Evolutionary conservation across 2,329 filamentous ascomycete species (phyloP).

Genomic region (Arachnopeziza araneosa): DNA sequence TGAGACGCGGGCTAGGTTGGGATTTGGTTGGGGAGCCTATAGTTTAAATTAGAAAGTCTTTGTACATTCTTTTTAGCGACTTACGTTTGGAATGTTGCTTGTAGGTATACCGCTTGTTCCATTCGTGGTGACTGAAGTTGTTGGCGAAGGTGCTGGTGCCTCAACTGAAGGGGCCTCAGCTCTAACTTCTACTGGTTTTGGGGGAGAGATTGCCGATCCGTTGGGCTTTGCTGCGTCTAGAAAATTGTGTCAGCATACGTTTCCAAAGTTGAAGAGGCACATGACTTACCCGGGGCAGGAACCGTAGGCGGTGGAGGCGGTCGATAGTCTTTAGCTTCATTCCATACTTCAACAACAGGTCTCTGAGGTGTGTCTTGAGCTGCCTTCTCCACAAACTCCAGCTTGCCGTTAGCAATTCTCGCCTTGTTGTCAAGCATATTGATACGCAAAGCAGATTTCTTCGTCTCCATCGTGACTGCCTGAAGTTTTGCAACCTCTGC

Average conservation of each 20-base stretch:
- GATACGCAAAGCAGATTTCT: constrained; percentile 67
- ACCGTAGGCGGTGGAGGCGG: constrained; percentile 14
- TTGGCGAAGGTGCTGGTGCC: constrained; percentile 6
- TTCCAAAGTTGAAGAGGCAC: not conserved
- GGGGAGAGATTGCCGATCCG: constrained; percentile 10
- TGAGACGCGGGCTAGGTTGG: constrained; percentile 19
- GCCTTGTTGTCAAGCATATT: constrained; percentile 73
- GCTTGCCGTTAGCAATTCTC: constrained; percentile 60
- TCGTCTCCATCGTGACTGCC: constrained; percentile 66
- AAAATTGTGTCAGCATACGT: not conserved
- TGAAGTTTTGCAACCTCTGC: constrained; percentile 34
- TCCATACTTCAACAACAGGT: constrained; percentile 83
- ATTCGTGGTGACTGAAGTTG: constrained; percentile 13
- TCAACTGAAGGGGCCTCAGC: constrained; percentile 11
- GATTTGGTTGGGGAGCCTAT: constrained; percentile 19
- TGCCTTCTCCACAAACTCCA: constrained; percentile 73
- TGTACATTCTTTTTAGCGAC: constrained; percentile 4
- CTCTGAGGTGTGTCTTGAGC: constrained; percentile 79
- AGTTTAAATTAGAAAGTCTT: constrained; percentile 7
- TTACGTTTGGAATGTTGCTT: constrained; percentile 27
- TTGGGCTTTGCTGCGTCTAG: constrained; percentile 17
- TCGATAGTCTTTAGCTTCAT: constrained; percentile 66
- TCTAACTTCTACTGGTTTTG: constrained; percentile 17
- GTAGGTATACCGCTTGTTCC: constrained; percentile 16
- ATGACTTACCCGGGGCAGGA: constrained; percentile 7